These are phyloP conservation scores for Suhomyces faveliae DNA, from an alignment of 805 yeast genomes.

Conservation along the genomic window DNA sequence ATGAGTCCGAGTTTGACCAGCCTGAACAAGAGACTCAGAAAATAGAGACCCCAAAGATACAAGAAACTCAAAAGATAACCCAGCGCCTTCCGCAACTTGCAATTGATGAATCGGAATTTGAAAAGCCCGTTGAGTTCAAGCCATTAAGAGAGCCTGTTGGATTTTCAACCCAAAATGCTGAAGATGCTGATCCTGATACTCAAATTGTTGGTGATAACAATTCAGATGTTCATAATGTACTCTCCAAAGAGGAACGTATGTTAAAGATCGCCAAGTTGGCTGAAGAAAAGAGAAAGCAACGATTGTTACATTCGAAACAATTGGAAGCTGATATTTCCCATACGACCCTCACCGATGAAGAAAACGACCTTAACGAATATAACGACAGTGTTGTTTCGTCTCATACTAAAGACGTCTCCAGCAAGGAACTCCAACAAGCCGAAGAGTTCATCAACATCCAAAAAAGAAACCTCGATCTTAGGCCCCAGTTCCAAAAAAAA, in stretches of 20 bases:
- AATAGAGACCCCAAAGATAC: too few species aligned
- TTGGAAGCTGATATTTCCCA: slow-evolving; percentile 34
- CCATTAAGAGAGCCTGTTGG: too few species aligned
- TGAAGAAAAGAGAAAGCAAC: slow-evolving; percentile 17
- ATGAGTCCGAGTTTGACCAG: slow-evolving; percentile 8
- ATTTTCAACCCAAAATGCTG: neutral
- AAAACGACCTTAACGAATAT: slow-evolving; percentile 30
- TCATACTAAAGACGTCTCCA: slow-evolving; percentile 15
- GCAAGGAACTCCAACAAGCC: slow-evolving; percentile 28
- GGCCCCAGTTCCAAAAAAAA: slow-evolving; percentile 29
- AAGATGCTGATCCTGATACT: neutral
- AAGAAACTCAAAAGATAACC: slow-evolving; percentile 6
- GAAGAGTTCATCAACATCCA: slow-evolving; percentile 35
- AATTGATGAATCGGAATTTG: slow-evolving; percentile 18
- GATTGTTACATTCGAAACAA: slow-evolving; percentile 17
- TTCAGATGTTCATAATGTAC: neutral
- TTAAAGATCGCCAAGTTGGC: slow-evolving; percentile 19
- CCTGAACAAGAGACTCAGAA: too few species aligned
- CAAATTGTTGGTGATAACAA: neutral
- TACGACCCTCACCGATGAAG: slow-evolving; percentile 39
- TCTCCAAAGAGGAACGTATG: slow-evolving; percentile 17
- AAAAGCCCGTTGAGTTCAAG: neutral
- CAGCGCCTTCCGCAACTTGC: slow-evolving; percentile 36
- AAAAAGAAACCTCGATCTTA: slow-evolving; percentile 30
- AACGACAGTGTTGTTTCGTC: slow-evolving; percentile 20